Percentiles rank a stretch among this genome's conserved stretches.
Conservation (phyloP, 305 asterid species). For the Solanum aculeatissimum region DNA sequence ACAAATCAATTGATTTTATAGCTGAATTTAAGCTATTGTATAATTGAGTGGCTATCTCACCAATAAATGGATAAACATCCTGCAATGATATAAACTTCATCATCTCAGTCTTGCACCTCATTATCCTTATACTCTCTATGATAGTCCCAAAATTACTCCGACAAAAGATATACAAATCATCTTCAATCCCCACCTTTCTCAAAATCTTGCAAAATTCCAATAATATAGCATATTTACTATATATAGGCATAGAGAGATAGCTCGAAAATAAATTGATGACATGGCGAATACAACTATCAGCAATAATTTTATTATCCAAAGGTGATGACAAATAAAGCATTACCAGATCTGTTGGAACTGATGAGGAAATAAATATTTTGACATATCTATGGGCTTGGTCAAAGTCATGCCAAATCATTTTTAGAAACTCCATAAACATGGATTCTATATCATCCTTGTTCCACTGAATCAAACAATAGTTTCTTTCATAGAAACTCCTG, state of each 20-base stretch:
- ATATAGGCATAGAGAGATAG: neutral
- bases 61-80: slow-evolving; percentile 35
- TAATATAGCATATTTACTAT: neutral
- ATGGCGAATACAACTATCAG: neutral
- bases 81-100: neutral
- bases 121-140: slow-evolving; percentile 7
- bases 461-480: neutral
- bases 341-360: slow-evolving; percentile 31
- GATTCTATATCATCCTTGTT: neutral
- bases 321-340: neutral
- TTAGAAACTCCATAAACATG: slow-evolving; percentile 29
- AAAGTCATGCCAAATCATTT: slow-evolving; percentile 6
- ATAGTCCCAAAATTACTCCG: slow-evolving; percentile 27
- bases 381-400: slow-evolving; percentile 22
- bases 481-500: slow-evolving; percentile 19
- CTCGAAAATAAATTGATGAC: neutral
- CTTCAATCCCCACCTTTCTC: neutral
- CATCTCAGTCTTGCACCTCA: neutral
- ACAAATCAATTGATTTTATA: neutral
- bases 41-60: slow-evolving; percentile 38
- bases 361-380: slow-evolving; percentile 37
- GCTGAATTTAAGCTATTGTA: neutral
- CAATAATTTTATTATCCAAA: neutral
- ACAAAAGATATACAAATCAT: slow-evolving; percentile 30
- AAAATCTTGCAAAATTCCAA: neutral